A percentile compares a stretch with the other conserved stretches of the same genome.
Evolutionary conservation across 2,329 filamentous ascomycete genomes (phyloP).

Genomic region (Cercospora sesami): DNA sequence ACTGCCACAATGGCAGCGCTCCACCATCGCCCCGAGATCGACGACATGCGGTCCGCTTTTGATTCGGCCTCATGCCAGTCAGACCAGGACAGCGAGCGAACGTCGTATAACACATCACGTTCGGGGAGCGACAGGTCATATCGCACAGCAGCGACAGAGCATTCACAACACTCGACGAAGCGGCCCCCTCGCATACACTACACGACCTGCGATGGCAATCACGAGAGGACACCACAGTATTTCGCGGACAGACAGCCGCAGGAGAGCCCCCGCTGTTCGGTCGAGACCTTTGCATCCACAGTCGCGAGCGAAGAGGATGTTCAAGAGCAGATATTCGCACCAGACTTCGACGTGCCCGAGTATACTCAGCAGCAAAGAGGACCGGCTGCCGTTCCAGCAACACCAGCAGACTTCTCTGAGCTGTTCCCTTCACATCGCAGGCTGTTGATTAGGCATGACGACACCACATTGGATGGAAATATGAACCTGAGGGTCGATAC

Average conservation of each 20-base stretch:
- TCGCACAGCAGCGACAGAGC: slow-evolving; percentile 32
- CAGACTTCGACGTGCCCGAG: slow-evolving; percentile 58
- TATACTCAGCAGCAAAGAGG: slow-evolving; percentile 64
- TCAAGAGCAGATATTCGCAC: slow-evolving; percentile 42
- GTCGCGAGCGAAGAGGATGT: slow-evolving; percentile 61
- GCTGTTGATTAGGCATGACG: slow-evolving; percentile 83
- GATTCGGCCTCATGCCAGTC: slow-evolving; percentile 27
- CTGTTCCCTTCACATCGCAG: slow-evolving; percentile 84
- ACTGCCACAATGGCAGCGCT: slow-evolving; percentile 28
- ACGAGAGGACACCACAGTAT: slow-evolving; percentile 27
- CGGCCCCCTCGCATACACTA: slow-evolving; percentile 33
- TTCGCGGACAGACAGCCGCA: slow-evolving; percentile 28
- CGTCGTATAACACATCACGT: slow-evolving; percentile 24
- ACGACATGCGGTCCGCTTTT: slow-evolving; percentile 36
- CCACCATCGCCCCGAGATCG: slow-evolving; percentile 34
- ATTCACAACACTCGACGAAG: slow-evolving; percentile 27
- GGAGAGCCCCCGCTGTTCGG: slow-evolving; percentile 59
- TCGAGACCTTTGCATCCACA: slow-evolving; percentile 79
- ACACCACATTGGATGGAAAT: slow-evolving; percentile 86
- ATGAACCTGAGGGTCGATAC: slow-evolving; percentile 94
- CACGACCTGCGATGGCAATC: slow-evolving; percentile 30
- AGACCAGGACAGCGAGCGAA: slow-evolving; percentile 26
- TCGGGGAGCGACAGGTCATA: slow-evolving; percentile 33
- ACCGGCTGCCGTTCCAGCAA: slow-evolving; percentile 60
- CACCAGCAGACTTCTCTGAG: slow-evolving; percentile 75